These are phyloP conservation scores for Penicillium coprophilum DNA, from an alignment of 495 filamentous ascomycete genomes.

Conservation along the genomic window DNA sequence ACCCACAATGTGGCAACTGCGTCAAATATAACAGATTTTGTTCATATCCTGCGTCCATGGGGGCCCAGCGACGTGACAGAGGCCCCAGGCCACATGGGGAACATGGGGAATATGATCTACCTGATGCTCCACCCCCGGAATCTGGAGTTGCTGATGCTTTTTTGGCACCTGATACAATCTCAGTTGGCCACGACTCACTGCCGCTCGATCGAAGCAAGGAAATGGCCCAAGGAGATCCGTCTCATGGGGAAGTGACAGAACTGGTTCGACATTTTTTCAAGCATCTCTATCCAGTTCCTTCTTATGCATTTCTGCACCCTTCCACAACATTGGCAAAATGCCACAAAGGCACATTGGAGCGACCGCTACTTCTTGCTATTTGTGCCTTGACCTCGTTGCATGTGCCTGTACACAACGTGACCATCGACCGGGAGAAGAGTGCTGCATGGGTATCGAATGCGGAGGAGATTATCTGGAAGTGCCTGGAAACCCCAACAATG, in stretches of 20 bases:
- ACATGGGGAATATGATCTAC: background rate
- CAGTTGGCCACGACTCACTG: background rate
- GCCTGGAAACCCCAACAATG: slow-evolving; percentile 17
- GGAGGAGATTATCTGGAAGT: slow-evolving; percentile 14
- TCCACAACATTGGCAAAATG: slow-evolving; percentile 11
- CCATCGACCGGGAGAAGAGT: background rate
- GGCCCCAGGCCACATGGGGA: background rate
- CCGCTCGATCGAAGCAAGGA: background rate
- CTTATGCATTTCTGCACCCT: slow-evolving; percentile 23
- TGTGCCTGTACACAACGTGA: background rate
- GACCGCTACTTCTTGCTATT: slow-evolving; percentile 12
- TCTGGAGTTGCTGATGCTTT: background rate
- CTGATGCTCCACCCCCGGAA: background rate
- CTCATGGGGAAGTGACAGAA: background rate
- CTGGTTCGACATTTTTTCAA: slow-evolving; percentile 11
- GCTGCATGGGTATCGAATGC: background rate
- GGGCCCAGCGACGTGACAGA: slow-evolving; percentile 3
- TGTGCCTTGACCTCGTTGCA: background rate
- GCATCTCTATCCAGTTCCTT: slow-evolving; percentile 20
- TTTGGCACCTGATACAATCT: background rate
- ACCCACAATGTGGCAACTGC: background rate
- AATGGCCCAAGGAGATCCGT: background rate
- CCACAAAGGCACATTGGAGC: slow-evolving; percentile 6
- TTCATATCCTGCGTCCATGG: slow-evolving; percentile 5
- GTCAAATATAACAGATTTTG: background rate